Evolutionary conservation across 257 asterid species (phyloP).

Genomic region (Knoxia roxburghii): DNA sequence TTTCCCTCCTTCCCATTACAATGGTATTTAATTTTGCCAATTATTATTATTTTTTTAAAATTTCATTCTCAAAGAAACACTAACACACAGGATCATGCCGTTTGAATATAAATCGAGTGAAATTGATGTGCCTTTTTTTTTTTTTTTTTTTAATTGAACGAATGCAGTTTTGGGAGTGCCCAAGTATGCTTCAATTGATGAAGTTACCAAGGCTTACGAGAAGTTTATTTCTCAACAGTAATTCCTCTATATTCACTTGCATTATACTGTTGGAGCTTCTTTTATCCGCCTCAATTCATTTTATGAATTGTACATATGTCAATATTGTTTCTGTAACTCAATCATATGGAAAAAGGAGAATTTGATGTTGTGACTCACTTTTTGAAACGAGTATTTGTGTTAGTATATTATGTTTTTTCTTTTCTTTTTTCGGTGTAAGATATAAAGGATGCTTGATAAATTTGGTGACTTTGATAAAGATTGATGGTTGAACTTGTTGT

Average conservation of each 20-base stretch:
- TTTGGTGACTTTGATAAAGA: too few relatives aligned
- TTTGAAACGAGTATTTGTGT: too few relatives aligned
- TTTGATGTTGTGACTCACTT: neutral
- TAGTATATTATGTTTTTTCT: too few relatives aligned
- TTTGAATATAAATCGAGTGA: neutral
- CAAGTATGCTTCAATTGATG: slow-evolving; percentile 61
- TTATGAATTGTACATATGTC: neutral
- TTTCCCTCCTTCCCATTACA: slow-evolving; percentile 77
- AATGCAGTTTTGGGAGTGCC: slow-evolving; percentile 69
- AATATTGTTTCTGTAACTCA: neutral
- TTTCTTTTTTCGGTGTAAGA: too few relatives aligned
- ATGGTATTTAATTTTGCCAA: slow-evolving; percentile 40
- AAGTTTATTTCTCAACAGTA: slow-evolving; percentile 59
- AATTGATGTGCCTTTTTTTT: neutral
- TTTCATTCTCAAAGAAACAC: neutral
- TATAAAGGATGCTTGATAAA: too few relatives aligned
- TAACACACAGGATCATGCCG: neutral
- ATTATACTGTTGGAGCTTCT: neutral
- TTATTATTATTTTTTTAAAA: neutral
- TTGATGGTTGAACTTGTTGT: too few relatives aligned
- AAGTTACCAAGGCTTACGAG: slow-evolving; percentile 63
- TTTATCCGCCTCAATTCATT: neutral
- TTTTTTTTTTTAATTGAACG: too few relatives aligned
- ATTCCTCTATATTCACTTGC: neutral
- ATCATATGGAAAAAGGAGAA: neutral